Evolutionary conservation across 352 stramenopile genomes (phyloP).

Genomic region (Phytophthora cactorum): DNA sequence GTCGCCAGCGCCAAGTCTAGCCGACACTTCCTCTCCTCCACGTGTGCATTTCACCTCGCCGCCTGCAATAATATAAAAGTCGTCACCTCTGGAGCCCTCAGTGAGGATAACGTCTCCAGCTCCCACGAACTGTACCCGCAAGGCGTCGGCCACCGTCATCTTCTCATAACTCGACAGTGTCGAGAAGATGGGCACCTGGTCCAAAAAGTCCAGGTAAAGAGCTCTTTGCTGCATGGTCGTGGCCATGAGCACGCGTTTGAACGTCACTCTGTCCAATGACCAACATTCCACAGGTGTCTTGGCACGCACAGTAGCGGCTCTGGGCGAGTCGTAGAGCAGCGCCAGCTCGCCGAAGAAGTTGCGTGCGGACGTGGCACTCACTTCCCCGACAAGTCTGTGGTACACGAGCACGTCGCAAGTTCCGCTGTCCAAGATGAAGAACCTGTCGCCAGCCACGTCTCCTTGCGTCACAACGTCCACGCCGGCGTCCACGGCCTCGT

Average conservation of each 20-base stretch:
- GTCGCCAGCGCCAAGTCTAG: slow-evolving; percentile 59
- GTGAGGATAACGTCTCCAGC: slow-evolving; percentile 49
- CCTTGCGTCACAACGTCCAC: slow-evolving; percentile 75
- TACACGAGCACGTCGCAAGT: slow-evolving; percentile 78
- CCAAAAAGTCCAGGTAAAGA: slow-evolving; percentile 65
- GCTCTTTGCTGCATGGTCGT: slow-evolving; percentile 72
- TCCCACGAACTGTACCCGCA: slow-evolving; percentile 64
- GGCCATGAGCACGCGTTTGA: slow-evolving; percentile 74
- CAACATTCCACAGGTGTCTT: slow-evolving; percentile 81
- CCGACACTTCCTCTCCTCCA: slow-evolving; percentile 62
- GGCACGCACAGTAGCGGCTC: slow-evolving; percentile 85
- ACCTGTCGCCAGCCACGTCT: slow-evolving; percentile 79
- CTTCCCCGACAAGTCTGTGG: slow-evolving; percentile 58
- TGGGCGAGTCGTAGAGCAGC: slow-evolving; percentile 92
- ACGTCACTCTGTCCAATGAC: slow-evolving; percentile 84
- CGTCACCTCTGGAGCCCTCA: slow-evolving; percentile 63
- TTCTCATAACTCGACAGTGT: slow-evolving; percentile 77
- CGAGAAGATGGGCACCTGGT: slow-evolving; percentile 75
- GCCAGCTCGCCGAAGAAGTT: slow-evolving; percentile 94
- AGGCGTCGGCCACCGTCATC: slow-evolving; percentile 76
- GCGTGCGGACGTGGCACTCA: slow-evolving; percentile 58
- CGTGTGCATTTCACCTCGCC: slow-evolving; percentile 74
- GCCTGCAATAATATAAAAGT: slow-evolving; percentile 86
- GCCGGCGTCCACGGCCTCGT: slow-evolving; percentile 47
- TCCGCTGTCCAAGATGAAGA: slow-evolving; percentile 93